phyloP scores from a whole-genome alignment of 352 stramenopile species.

The Globisporangium uncinulatum region DNA sequence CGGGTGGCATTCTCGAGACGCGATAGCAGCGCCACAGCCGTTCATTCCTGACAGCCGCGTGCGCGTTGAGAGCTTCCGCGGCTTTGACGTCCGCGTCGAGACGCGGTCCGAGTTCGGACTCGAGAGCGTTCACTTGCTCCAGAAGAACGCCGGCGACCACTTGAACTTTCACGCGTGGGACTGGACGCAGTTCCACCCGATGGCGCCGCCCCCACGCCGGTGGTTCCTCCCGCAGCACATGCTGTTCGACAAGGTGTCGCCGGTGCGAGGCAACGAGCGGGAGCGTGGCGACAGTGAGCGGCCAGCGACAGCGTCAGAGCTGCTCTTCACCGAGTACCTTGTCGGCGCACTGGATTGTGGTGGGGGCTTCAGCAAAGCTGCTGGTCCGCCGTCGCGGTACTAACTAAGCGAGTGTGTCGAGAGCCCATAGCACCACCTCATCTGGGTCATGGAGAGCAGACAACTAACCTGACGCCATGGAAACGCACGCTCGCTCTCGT shows the following conservation, averaged over 20 bases:
- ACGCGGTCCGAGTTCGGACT: slow-evolving; percentile 32
- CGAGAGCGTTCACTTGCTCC: slow-evolving; percentile 38
- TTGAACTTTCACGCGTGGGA: slow-evolving; percentile 42
- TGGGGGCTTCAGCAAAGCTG: slow-evolving; percentile 31
- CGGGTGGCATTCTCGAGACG: slow-evolving; percentile 17
- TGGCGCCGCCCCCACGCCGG: slow-evolving; percentile 10
- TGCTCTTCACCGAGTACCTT: slow-evolving; percentile 34
- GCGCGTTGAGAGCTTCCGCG: slow-evolving; percentile 17
- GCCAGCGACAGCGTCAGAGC: slow-evolving; percentile 1
- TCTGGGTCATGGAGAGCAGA: no score
- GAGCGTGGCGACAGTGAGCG: not conserved
- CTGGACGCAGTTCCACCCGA: slow-evolving; percentile 22
- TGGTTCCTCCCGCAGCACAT: slow-evolving; percentile 41
- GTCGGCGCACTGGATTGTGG: slow-evolving; percentile 47
- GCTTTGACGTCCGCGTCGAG: slow-evolving; percentile 42
- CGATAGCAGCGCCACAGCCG: not conserved
- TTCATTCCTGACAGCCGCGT: slow-evolving; percentile 27
- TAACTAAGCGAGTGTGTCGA: not conserved
- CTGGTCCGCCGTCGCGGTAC: slow-evolving; percentile 13
- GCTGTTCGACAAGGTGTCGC: slow-evolving; percentile 28
- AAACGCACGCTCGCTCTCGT: not conserved
- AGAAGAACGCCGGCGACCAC: slow-evolving; percentile 42
- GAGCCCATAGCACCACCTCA: not conserved
- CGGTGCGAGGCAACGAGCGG: slow-evolving; percentile 1
- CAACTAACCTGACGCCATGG: not conserved